Conservation (phyloP, 108 stramenopile species). For the Stephanodiscus minutulus region DNA sequence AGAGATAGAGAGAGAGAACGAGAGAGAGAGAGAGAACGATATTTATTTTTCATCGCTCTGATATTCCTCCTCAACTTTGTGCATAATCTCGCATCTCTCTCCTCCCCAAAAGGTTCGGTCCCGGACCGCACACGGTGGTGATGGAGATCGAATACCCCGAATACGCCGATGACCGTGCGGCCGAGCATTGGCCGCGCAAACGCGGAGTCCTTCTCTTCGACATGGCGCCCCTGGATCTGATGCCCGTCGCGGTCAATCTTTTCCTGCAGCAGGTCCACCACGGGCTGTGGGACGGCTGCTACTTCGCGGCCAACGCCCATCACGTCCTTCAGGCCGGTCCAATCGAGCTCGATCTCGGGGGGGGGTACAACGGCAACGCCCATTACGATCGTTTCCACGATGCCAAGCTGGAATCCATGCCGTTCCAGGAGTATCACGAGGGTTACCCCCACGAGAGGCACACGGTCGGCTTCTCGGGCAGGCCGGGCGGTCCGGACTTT, state of each 20-base stretch:
- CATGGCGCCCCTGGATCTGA: conserved; percentile 67
- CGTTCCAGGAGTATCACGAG: conserved; percentile 86
- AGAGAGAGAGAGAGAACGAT: too few species aligned
- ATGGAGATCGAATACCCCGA: conserved; percentile 56
- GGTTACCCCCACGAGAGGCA: conserved; percentile 72
- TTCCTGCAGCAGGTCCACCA: conserved; percentile 85
- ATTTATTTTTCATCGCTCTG: too few species aligned
- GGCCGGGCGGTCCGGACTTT: conserved; percentile 93
- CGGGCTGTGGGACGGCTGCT: conserved; percentile 67
- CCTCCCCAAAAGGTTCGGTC: conserved; percentile 59
- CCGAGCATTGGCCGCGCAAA: conserved; percentile 27
- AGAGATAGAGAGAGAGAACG: too few species aligned
- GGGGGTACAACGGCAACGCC: conserved; percentile 24
- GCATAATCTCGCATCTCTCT: background rate
- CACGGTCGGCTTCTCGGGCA: conserved; percentile 85
- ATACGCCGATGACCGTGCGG: background rate
- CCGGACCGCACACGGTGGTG: conserved; percentile 72
- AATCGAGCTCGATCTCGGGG: conserved; percentile 21
- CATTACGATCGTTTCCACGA: conserved; percentile 49
- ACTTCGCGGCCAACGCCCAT: conserved; percentile 73
- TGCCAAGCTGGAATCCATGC: conserved; percentile 41
- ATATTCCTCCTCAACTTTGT: too few species aligned
- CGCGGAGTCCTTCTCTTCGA: conserved; percentile 59
- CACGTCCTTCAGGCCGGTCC: conserved; percentile 86
- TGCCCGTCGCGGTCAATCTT: conserved; percentile 82